phyloP scores from a whole-genome alignment of 805 yeast genomes.

The Yamadazyma ubonensis region DNA sequence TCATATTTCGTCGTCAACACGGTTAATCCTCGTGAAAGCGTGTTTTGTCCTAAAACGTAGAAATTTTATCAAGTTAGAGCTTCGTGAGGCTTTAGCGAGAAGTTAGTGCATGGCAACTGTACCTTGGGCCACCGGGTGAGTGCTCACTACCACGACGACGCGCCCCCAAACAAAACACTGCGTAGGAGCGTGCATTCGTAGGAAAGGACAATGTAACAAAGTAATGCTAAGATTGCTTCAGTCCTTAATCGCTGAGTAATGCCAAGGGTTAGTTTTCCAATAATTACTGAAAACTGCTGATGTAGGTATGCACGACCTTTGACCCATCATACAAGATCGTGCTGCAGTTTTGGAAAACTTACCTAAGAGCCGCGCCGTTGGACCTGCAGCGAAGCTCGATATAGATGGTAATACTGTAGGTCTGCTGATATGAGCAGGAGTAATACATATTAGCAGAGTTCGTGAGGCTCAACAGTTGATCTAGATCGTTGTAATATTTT shows the following conservation, averaged over 20 bases:
- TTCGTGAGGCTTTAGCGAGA: constrained; percentile 2
- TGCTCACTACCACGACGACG: not conserved
- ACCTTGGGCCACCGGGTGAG: too few species aligned
- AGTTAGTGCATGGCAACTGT: not conserved
- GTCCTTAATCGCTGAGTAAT: too few species aligned
- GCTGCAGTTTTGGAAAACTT: not conserved
- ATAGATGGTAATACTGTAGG: not conserved
- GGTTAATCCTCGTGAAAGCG: constrained; percentile 6
- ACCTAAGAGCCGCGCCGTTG: constrained; percentile 2
- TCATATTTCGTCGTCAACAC: constrained; percentile 4
- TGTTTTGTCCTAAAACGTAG: constrained; percentile 8
- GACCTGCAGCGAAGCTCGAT: constrained; percentile 4
- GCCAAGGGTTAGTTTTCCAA: too few species aligned
- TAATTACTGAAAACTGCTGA: not conserved
- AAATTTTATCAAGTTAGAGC: constrained; percentile 2
- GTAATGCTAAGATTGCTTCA: too few species aligned
- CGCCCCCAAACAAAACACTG: not conserved
- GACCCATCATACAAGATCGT: too few species aligned
- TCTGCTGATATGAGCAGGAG: not conserved
- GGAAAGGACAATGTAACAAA: too few species aligned
- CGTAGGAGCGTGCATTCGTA: too few species aligned
- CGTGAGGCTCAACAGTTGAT: not conserved
- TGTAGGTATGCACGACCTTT: not conserved
- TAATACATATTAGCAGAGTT: not conserved
- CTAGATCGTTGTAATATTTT: too few species aligned